A percentile compares a stretch with the other conserved stretches of the same genome.
Conservation (phyloP, 1,139 yeast genomes). For the Taiozyma sp. region DNA sequence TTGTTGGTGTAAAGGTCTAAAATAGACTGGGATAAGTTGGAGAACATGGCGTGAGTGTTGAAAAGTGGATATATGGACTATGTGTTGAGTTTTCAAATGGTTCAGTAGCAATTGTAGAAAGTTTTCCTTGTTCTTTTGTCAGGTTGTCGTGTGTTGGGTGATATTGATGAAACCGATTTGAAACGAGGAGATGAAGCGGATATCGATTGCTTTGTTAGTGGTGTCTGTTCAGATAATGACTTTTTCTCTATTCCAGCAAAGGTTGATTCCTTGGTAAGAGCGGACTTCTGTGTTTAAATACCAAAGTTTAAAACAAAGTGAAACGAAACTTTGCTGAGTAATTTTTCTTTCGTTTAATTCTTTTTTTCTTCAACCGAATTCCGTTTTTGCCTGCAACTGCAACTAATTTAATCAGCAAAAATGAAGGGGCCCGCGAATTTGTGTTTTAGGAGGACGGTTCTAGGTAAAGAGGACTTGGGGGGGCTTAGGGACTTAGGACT, state of each 20-base stretch:
- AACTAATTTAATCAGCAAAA: background rate
- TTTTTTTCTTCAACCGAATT: background rate
- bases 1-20: slow-evolving; percentile 2
- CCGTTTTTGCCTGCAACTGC: background rate
- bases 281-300: background rate
- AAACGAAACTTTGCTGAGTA: background rate
- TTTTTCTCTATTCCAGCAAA: too few species aligned
- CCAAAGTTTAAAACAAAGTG: background rate
- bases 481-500: too few species aligned
- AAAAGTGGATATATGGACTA: too few species aligned
- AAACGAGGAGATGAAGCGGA: too few species aligned
- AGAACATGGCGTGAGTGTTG: background rate
- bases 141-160: too few species aligned
- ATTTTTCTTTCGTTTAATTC: background rate
- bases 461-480: background rate
- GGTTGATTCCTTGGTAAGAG: too few species aligned
- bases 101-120: too few species aligned
- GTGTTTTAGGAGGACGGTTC: background rate
- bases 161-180: too few species aligned
- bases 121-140: too few species aligned
- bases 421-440: background rate
- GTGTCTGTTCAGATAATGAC: too few species aligned
- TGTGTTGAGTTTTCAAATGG: too few species aligned
- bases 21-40: background rate
- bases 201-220: too few species aligned